Evolutionary conservation across 192 early-diverging fungal species (phyloP).

Genomic region (Coemansia sp.): DNA sequence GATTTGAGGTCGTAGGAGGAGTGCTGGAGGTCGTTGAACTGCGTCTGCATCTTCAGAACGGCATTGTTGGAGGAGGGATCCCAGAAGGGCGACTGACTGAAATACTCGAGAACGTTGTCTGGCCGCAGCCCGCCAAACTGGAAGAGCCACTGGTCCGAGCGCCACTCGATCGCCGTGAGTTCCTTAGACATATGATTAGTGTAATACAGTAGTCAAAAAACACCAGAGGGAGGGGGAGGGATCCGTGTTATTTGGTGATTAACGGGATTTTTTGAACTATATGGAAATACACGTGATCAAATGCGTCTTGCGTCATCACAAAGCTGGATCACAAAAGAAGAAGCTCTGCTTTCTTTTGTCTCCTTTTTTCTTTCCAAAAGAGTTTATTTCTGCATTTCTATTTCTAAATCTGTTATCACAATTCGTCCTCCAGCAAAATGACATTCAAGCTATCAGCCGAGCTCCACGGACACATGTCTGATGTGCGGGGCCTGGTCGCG

Average conservation of each 20-base stretch:
- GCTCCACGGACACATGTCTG: conserved; percentile 56
- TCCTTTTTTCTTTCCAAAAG: not conserved
- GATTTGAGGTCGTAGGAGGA: conserved; percentile 52
- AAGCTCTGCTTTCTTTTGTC: not conserved
- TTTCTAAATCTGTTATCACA: conserved; percentile 1
- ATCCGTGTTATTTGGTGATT: not conserved
- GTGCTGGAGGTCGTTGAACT: conserved; percentile 70
- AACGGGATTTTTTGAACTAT: not conserved
- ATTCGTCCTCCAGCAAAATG: not conserved
- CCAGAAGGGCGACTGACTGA: conserved; percentile 81
- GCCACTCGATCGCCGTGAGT: conserved; percentile 64
- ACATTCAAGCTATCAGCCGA: conserved; percentile 57
- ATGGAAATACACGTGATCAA: not conserved
- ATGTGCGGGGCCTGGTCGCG: conserved; percentile 68
- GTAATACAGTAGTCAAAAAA: no score
- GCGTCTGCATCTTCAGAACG: conserved; percentile 78
- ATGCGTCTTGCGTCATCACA: not conserved
- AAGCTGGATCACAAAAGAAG: no score
- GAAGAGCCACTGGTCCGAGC: conserved; percentile 61
- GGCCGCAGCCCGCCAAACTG: conserved; percentile 68
- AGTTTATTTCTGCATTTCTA: not conserved
- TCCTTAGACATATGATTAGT: conserved; percentile 34
- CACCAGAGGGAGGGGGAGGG: no score
- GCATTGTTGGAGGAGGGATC: conserved; percentile 78
- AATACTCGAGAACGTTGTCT: conserved; percentile 78